phyloP scores from a whole-genome alignment of 495 filamentous ascomycete genomes.

The Lindgomyces ingoldianus region DNA sequence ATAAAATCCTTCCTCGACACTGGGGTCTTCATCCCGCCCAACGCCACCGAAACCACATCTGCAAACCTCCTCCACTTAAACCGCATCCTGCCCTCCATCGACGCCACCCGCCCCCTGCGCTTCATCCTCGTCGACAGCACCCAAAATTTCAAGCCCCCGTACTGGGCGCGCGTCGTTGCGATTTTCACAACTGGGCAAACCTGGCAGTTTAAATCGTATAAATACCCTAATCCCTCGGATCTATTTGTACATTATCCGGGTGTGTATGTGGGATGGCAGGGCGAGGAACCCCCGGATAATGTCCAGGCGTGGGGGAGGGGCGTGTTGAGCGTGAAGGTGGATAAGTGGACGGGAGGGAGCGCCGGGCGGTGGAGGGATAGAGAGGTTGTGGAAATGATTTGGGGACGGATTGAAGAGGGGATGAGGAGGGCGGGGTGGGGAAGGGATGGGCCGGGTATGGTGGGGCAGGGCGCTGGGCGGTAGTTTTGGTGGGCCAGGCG shows the following conservation, averaged over 20 bases:
- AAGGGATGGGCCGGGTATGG: conserved; percentile 53
- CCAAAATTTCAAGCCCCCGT: conserved; percentile 94
- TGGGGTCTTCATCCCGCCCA: conserved; percentile 77
- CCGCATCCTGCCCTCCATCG: conserved; percentile 72
- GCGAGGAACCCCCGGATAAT: conserved; percentile 72
- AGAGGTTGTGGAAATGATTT: conserved; percentile 91
- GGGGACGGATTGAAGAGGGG: conserved; percentile 82
- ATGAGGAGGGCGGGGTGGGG: conserved; percentile 87
- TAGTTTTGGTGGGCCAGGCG: background rate
- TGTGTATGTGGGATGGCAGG: conserved; percentile 88
- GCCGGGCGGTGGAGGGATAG: conserved; percentile 84
- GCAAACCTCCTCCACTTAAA: conserved; percentile 81
- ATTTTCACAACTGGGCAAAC: conserved; percentile 98
- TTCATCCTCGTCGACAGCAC: conserved; percentile 94
- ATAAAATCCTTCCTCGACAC: conserved; percentile 92
- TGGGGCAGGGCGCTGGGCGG: background rate
- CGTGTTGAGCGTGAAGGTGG: conserved; percentile 71
- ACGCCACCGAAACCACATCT: conserved; percentile 61
- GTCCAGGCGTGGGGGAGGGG: conserved; percentile 84
- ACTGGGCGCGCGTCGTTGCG: conserved; percentile 93
- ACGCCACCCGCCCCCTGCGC: conserved; percentile 67
- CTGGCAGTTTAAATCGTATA: conserved; percentile 99
- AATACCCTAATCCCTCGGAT: conserved; percentile 86
- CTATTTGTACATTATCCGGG: conserved; percentile 86
- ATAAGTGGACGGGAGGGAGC: conserved; percentile 63